Conservation (phyloP, 306 rosid genomes). For the Vigna nakashimae region DNA sequence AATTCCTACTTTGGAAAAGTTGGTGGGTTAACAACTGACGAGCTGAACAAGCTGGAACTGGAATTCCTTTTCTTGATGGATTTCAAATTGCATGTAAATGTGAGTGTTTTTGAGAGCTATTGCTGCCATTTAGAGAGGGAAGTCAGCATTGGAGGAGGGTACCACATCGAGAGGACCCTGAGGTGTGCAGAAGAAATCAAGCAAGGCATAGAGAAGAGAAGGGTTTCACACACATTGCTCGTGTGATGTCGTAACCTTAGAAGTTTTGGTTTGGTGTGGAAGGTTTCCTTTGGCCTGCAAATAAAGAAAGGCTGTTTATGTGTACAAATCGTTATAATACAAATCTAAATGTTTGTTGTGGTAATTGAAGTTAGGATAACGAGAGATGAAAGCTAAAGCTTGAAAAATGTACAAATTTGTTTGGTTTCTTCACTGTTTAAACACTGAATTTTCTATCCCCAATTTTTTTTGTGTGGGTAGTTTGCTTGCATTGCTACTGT, state of each 20-base stretch:
- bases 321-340: slow-evolving; percentile 24
- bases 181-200: slow-evolving; percentile 86
- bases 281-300: slow-evolving; percentile 8
- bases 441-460: not conserved
- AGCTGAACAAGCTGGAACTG: slow-evolving; percentile 77
- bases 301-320: not conserved
- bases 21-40: slow-evolving; percentile 79
- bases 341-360: slow-evolving; percentile 27
- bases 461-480: not conserved
- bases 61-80: slow-evolving; percentile 84
- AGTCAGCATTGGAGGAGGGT: slow-evolving; percentile 90
- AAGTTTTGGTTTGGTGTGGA: not conserved
- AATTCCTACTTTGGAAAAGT: slow-evolving; percentile 91
- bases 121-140: slow-evolving; percentile 91
- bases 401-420: slow-evolving; percentile 10
- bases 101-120: slow-evolving; percentile 94
- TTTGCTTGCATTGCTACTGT: not conserved
- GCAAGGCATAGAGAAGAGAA: slow-evolving; percentile 57
- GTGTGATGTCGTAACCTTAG: slow-evolving; percentile 56
- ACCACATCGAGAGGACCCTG: slow-evolving; percentile 79
- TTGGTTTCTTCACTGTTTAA: slow-evolving; percentile 2
- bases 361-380: slow-evolving; percentile 1
- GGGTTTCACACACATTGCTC: slow-evolving; percentile 54
- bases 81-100: slow-evolving; percentile 90
- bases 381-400: not conserved